Base-by-base conservation (phyloP, 2,329 filamentous ascomycete species). In the Colletotrichum abscissum region DNA sequence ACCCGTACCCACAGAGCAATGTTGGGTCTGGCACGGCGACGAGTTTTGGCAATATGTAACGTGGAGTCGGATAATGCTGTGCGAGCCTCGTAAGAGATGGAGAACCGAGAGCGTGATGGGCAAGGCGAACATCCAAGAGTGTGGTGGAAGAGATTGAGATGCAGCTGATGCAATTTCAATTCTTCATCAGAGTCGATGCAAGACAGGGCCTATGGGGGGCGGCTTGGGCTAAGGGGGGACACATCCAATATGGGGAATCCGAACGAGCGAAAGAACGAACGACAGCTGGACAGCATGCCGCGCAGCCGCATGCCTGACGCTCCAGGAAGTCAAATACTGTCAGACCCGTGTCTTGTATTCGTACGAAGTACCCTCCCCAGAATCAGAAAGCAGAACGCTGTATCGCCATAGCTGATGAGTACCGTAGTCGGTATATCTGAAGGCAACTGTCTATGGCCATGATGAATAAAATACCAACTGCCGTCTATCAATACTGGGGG, bases 161-260 rank as follows among this genome's bases (percentile, higher is more conserved):
- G 60, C 67, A 66, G 59, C 46, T 38, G 46, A 46, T 57, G 67
- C 49, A 70, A 73, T 73, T 70, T 73, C 70, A 60, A 62, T 66
- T 54, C 60, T 62, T 65, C 60, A 70, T 52, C 55, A 35, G 38
- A 54, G 46, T n/a, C 54, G 38, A 28, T 63, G 52, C 26, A 26
- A 28, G 67, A 59, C 60, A 70, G 60, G 55, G 65, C 60, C 28
- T 16, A 24, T 19, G 30, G 52, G 14, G 24, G 7, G 16, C 38
- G 38, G 38, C 38, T 42, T 42, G 38, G 26, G 9, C 12, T 22
- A 65, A 49, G n/a, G 30, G 22, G 30, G 22, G 24, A 42, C 46
- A 22, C 30, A 42, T 28, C 33, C 52, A 38, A 38, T 56, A 55
- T 28, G 30, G 63, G 63, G 63, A 56, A 65, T 38, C 62, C 38